phyloP scores from a whole-genome alignment of 1,284 basidiomycete genomes.

The Phylloporus sp. region DNA sequence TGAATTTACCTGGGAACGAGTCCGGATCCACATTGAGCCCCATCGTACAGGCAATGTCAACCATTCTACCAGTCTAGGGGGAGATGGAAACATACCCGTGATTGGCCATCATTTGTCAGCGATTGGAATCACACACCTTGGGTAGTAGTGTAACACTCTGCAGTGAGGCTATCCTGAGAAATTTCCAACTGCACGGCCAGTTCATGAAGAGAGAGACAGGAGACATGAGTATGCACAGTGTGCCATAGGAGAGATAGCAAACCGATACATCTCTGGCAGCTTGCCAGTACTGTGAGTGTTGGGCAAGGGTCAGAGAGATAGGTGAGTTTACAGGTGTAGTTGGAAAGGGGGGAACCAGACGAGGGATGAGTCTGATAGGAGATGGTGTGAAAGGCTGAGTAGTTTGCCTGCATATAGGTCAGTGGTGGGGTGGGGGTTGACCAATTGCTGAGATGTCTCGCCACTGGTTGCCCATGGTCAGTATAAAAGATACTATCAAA shows the following conservation, averaged over 20 bases:
- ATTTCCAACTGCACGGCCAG: constrained; percentile 55
- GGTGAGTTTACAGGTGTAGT: constrained; percentile 37
- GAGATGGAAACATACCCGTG: constrained; percentile 7
- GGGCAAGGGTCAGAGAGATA: constrained; percentile 35
- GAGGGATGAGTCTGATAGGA: constrained; percentile 52
- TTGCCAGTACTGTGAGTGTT: constrained; percentile 39
- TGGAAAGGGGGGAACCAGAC: constrained; percentile 32
- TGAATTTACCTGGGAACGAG: constrained; percentile 46
- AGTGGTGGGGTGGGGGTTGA: constrained; percentile 59
- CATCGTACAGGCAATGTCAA: constrained; percentile 66
- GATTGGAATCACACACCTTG: constrained; percentile 35
- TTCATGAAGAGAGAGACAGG: constrained; percentile 35
- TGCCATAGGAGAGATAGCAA: constrained; percentile 36
- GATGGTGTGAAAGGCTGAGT: constrained; percentile 45
- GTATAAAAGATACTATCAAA: constrained; percentile 12
- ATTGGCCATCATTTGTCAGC: constrained; percentile 32
- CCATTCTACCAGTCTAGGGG: constrained; percentile 64
- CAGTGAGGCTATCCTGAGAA: constrained; percentile 74
- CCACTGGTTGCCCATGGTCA: constrained; percentile 47
- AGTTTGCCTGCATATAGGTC: constrained; percentile 62
- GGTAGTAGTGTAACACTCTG: constrained; percentile 64
- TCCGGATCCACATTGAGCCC: constrained; percentile 66
- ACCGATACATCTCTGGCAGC: constrained; percentile 35
- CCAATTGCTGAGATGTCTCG: constrained; percentile 63
- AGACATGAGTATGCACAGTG: constrained; percentile 24